Evolutionary conservation across 371 early-diverging fungal species (phyloP).

Genomic region (Mortierella sp.): DNA sequence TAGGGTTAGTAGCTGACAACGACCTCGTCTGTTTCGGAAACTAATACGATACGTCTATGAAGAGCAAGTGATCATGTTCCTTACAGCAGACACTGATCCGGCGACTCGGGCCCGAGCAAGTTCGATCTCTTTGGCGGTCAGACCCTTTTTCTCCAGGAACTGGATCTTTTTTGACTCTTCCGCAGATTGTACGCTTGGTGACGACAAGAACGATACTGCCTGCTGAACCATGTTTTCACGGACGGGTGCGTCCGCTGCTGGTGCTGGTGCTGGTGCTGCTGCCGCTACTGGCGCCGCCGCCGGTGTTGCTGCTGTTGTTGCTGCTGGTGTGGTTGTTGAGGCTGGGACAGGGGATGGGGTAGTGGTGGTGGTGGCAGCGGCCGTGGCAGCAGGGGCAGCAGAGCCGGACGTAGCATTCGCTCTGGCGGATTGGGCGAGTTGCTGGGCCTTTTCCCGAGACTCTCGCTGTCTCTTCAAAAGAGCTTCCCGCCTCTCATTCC

Average conservation of each 20-base stretch:
- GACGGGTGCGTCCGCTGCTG: conserved; percentile 36
- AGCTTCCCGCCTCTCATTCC: conserved; percentile 46
- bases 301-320: conserved; percentile 6
- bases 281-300: conserved; percentile 4
- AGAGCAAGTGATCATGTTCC: neutral
- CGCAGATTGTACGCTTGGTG: conserved; percentile 66
- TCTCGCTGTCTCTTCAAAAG: conserved; percentile 45
- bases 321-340: conserved; percentile 5
- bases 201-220: conserved; percentile 68
- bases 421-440: conserved; percentile 39
- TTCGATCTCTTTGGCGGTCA: conserved; percentile 68
- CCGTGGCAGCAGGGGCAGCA: neutral
- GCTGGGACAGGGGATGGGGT: conserved; percentile 2
- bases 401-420: conserved; percentile 28
- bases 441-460: conserved; percentile 47
- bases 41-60: neutral
- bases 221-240: conserved; percentile 67
- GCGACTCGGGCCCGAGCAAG: conserved; percentile 58
- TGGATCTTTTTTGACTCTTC: conserved; percentile 68
- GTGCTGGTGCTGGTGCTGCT: conserved; percentile 9
- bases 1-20: neutral
- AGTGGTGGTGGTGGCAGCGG: neutral
- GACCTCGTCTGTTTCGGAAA: neutral
- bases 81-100: conserved; percentile 19
- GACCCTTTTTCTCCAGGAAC: conserved; percentile 70